Evolutionary conservation across 2,329 filamentous ascomycete species (phyloP).

Genomic region (Trichoderma koningiopsis): DNA sequence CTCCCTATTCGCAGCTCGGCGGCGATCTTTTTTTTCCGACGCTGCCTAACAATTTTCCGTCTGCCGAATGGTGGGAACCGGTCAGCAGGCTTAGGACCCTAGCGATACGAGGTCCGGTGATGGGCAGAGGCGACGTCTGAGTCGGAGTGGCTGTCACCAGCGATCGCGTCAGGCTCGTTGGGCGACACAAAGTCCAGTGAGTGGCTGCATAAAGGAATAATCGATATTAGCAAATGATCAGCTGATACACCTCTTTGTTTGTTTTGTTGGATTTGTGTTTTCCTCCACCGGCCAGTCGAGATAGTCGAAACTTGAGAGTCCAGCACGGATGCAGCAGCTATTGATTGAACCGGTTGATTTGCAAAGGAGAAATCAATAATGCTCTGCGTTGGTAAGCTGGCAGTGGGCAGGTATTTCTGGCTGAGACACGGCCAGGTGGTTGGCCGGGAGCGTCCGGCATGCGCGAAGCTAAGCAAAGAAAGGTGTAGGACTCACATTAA

Average conservation of each 20-base stretch:
- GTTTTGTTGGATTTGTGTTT: not conserved
- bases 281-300: not conserved
- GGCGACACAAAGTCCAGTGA: slow-evolving; percentile 23
- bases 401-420: slow-evolving; percentile 13
- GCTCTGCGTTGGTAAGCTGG: slow-evolving; percentile 9
- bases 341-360: slow-evolving; percentile 2
- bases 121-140: slow-evolving; percentile 16
- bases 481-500: slow-evolving; percentile 43
- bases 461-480: slow-evolving; percentile 35
- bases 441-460: slow-evolving; percentile 36
- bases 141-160: slow-evolving; percentile 19
- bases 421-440: slow-evolving; percentile 34
- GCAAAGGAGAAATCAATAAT: not conserved
- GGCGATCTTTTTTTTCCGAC: slow-evolving; percentile 26
- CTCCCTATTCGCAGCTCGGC: slow-evolving; percentile 22
- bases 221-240: slow-evolving; percentile 20
- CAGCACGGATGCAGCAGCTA: slow-evolving; percentile 1
- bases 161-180: slow-evolving; percentile 25
- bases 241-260: slow-evolving; percentile 1
- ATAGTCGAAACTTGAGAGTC: not conserved
- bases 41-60: slow-evolving; percentile 20
- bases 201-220: slow-evolving; percentile 24
- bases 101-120: slow-evolving; percentile 25
- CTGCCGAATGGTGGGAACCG: slow-evolving; percentile 17
- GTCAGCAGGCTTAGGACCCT: slow-evolving; percentile 17